These are phyloP conservation scores for Mycena amicta DNA, from an alignment of 768 basidiomycete genomes.

Conservation along the genomic window DNA sequence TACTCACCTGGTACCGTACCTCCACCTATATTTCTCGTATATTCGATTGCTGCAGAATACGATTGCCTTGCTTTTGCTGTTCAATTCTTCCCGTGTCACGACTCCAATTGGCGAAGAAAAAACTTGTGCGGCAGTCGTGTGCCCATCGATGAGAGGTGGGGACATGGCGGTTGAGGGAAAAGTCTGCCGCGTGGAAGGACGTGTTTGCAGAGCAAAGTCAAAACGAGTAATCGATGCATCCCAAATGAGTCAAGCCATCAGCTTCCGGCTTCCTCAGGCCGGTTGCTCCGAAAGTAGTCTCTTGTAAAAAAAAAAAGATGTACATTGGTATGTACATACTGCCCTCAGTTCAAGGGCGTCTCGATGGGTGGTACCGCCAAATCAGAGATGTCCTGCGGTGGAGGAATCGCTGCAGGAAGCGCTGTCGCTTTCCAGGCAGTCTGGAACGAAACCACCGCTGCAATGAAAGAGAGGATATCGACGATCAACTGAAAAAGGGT, in stretches of 20 bases:
- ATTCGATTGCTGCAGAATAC: neutral
- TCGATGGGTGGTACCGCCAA: neutral
- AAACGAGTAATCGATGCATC: neutral
- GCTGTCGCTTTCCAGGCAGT: constrained; percentile 75
- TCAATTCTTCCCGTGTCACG: neutral
- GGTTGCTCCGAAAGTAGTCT: neutral
- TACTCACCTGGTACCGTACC: neutral
- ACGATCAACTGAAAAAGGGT: constrained; percentile 36
- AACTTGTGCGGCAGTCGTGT: neutral
- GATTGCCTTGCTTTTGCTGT: neutral
- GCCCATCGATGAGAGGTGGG: neutral
- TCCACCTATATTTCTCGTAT: neutral
- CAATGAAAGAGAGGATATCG: constrained; percentile 44
- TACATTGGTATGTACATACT: too few relatives aligned
- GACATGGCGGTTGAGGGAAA: neutral
- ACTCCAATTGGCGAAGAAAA: neutral
- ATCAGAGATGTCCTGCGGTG: neutral
- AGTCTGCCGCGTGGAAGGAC: neutral
- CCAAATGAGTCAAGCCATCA: neutral
- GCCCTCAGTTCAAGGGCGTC: too few relatives aligned
- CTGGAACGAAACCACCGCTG: constrained; percentile 63
- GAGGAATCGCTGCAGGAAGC: constrained; percentile 31
- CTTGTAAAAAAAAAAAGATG: too few relatives aligned
- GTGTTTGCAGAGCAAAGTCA: neutral
- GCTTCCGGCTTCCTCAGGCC: neutral